Percentiles rank a stretch among this genome's conserved stretches.
Conservation (phyloP, 345 rosid genomes). For the Trapa bicornis region DNA sequence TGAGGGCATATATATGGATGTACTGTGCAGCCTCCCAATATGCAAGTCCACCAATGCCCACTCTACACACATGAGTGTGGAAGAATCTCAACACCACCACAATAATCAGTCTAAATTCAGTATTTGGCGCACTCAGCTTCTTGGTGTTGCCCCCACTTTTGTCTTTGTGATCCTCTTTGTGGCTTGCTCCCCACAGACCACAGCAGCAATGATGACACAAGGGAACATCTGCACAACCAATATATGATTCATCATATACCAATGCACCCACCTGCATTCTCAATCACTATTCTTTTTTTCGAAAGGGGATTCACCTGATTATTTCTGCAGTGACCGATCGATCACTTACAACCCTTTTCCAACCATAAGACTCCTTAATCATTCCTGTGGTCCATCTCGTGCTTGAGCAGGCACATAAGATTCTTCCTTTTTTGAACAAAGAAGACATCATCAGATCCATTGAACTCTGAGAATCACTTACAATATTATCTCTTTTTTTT, state of each 20-base stretch:
- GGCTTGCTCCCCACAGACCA: background rate
- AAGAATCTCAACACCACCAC: constrained; percentile 2
- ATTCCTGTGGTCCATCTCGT: background rate
- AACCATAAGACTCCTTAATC: background rate
- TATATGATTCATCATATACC: background rate
- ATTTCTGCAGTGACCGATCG: no score
- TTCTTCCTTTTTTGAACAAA: constrained; percentile 8
- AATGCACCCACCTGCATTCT: background rate
- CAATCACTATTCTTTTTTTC: no score
- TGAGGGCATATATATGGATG: background rate
- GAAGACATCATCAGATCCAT: background rate
- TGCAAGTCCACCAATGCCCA: constrained; percentile 8
- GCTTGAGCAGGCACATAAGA: background rate
- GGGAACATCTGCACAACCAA: background rate
- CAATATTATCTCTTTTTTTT: no score
- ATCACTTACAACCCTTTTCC: background rate
- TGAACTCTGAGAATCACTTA: no score
- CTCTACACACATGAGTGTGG: constrained; percentile 4
- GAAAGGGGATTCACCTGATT: no score
- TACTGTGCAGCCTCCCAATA: background rate
- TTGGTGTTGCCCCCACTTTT: background rate
- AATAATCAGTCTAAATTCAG: constrained; percentile 4
- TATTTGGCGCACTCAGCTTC: constrained; percentile 6
- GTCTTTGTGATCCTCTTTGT: constrained; percentile 1
- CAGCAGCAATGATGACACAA: background rate